These are phyloP conservation scores for Selaginella moellendorffii DNA, from an alignment of 75 land plant species.

Conservation along the genomic window DNA sequence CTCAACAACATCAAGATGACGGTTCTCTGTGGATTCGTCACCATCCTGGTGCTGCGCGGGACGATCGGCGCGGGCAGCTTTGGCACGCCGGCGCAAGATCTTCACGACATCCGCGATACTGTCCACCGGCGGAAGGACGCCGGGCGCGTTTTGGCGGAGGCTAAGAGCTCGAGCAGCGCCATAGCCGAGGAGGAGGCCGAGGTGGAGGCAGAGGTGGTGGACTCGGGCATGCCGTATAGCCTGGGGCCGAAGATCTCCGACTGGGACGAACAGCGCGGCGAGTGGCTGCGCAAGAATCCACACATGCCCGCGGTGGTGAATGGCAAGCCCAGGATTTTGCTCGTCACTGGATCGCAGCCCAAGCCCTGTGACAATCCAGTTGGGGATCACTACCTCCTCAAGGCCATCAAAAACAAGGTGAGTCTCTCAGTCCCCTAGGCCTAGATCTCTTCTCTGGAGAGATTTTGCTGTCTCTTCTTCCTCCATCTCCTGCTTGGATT, in stretches of 20 bases:
- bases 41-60: constrained; percentile 67
- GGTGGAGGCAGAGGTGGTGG: background rate
- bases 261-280: constrained; percentile 44
- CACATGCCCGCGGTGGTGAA: constrained; percentile 19
- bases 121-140: constrained; percentile 1
- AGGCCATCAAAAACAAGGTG: constrained; percentile 48
- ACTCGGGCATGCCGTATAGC: constrained; percentile 23
- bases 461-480: no score
- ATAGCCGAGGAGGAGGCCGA: constrained; percentile 20
- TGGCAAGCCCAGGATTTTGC: constrained; percentile 51
- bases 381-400: constrained; percentile 64
- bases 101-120: background rate
- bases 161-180: no score
- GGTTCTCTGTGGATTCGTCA: constrained; percentile 64
- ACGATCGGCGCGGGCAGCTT: constrained; percentile 14
- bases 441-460: no score
- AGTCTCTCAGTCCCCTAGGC: no score
- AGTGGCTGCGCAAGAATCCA: constrained; percentile 38
- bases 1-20: constrained; percentile 70
- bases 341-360: constrained; percentile 77
- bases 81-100: background rate
- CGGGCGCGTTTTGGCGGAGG: constrained; percentile 1
- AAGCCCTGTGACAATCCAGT: constrained; percentile 65
- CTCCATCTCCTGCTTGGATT: no score
- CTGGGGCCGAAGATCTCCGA: constrained; percentile 53